These are phyloP conservation scores for Gelatoporia subvermispora DNA, from an alignment of 768 basidiomycete genomes.

Conservation along the genomic window DNA sequence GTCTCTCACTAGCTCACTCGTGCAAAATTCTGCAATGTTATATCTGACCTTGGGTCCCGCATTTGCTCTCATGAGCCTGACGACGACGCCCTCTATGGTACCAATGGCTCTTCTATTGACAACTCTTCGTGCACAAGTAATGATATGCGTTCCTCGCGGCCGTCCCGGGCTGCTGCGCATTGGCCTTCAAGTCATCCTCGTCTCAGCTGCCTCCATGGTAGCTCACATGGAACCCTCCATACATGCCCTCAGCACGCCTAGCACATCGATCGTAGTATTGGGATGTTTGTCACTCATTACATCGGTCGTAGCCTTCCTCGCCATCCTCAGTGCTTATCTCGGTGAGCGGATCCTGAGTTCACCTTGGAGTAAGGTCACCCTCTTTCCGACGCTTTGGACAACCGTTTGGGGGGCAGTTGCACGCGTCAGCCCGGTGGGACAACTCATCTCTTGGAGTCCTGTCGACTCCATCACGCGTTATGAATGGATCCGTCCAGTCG, in stretches of 20 bases:
- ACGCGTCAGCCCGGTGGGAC: conserved; percentile 60
- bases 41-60: conserved; percentile 7
- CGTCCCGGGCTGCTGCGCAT: background rate
- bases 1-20: background rate
- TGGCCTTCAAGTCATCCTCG: conserved; percentile 12
- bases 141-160: conserved; percentile 12
- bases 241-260: conserved; percentile 50
- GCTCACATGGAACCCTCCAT: conserved; percentile 25
- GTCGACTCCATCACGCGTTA: conserved; percentile 50
- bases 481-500: conserved; percentile 52
- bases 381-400: conserved; percentile 72
- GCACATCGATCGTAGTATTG: conserved; percentile 45
- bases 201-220: conserved; percentile 22
- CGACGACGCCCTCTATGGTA: conserved; percentile 25
- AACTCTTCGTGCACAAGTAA: conserved; percentile 20
- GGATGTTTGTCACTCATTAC: conserved; percentile 36
- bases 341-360: conserved; percentile 31
- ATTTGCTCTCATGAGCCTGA: conserved; percentile 21
- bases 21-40: conserved; percentile 7
- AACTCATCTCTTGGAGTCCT: conserved; percentile 70
- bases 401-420: conserved; percentile 53
- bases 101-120: conserved; percentile 25
- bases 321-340: conserved; percentile 33
- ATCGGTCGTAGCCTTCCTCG: conserved; percentile 26
- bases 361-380: conserved; percentile 40